These are phyloP conservation scores for Prunus mira DNA, from an alignment of 306 rosid species.

Conservation along the genomic window DNA sequence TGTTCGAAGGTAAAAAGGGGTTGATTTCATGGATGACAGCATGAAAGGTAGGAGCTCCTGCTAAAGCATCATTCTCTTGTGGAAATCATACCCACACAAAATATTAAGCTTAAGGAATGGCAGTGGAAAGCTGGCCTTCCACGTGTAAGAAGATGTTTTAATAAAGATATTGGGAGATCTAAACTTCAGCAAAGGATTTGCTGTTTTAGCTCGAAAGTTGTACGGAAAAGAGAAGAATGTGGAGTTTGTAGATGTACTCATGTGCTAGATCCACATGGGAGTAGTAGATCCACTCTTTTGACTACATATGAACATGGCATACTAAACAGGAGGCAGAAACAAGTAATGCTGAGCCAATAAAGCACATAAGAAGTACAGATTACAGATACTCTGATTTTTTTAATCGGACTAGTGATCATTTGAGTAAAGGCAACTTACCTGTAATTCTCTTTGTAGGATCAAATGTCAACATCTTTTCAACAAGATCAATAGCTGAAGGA, in stretches of 20 bases:
- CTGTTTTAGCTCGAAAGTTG: neutral
- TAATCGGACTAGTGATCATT: neutral
- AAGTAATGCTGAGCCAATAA: conserved; percentile 12
- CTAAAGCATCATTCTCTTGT: neutral
- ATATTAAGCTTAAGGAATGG: neutral
- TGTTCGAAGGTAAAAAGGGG: neutral
- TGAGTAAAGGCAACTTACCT: conserved; percentile 52
- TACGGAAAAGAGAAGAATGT: neutral
- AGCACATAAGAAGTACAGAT: neutral
- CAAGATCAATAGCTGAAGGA: conserved; percentile 92
- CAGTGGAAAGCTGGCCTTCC: neutral
- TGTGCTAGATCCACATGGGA: neutral
- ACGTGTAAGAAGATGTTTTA: neutral
- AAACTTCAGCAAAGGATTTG: neutral
- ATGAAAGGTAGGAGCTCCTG: neutral
- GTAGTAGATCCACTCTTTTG: neutral
- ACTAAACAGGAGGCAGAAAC: neutral
- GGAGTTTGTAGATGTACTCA: neutral
- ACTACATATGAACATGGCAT: neutral
- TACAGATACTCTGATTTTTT: neutral
- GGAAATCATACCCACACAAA: neutral
- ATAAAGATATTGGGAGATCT: neutral
- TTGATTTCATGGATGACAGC: neutral
- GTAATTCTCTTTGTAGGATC: conserved; percentile 88
- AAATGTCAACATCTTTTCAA: conserved; percentile 94